A percentile compares a stretch with the other conserved stretches of the same genome.
Evolutionary conservation across 2,329 filamentous ascomycete species (phyloP).

Genomic region (Colletotrichum sp.): DNA sequence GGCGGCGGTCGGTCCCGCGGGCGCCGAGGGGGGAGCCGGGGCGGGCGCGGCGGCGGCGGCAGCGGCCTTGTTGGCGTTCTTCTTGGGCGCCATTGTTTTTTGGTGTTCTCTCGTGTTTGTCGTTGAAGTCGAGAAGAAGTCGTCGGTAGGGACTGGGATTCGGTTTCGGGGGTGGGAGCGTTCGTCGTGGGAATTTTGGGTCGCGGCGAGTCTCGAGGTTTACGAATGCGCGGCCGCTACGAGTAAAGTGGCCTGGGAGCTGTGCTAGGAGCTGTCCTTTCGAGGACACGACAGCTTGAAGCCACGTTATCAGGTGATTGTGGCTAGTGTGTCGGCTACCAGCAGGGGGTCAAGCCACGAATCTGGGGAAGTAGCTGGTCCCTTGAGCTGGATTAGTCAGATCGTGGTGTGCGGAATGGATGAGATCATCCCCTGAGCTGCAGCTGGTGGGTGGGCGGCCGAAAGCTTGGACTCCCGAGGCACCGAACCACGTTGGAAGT

Average conservation of each 20-base stretch:
- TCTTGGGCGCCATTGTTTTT: conserved; percentile 58
- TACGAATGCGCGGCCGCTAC: neutral
- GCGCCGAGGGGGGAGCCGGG: too few relatives aligned
- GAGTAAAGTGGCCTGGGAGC: neutral
- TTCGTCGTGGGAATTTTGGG: conserved; percentile 11
- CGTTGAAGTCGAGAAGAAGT: neutral
- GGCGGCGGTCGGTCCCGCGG: too few relatives aligned
- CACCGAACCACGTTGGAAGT: neutral
- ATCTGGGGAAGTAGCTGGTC: conserved; percentile 10
- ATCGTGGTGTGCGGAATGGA: neutral
- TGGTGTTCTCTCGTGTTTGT: neutral
- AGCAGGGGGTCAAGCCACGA: conserved; percentile 1
- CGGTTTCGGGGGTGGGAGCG: neutral
- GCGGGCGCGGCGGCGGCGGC: conserved; percentile 5
- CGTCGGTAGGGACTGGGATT: neutral
- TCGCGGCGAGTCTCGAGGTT: neutral
- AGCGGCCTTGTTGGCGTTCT: conserved; percentile 30
- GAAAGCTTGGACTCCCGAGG: conserved; percentile 18
- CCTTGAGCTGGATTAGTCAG: conserved; percentile 18
- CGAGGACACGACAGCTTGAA: conserved; percentile 40
- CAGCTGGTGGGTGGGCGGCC: neutral
- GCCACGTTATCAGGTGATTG: conserved; percentile 18
- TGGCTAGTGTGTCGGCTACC: neutral
- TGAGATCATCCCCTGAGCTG: conserved; percentile 17
- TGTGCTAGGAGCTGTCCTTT: conserved; percentile 20